Conservation (phyloP, 2,329 filamentous ascomycete genomes). For the Mariannaea elegans region DNA sequence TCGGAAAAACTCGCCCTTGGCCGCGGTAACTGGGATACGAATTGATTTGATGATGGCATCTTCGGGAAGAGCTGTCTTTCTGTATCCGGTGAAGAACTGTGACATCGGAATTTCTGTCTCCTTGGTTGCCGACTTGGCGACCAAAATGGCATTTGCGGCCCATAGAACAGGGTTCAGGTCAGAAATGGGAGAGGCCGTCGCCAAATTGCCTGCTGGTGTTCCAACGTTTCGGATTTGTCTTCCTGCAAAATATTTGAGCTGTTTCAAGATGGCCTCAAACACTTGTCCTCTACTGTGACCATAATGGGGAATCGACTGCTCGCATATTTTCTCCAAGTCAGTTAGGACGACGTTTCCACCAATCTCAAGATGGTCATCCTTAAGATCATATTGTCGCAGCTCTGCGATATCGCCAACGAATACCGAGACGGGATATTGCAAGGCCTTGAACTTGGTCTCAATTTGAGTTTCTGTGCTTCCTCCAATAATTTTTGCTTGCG, state of each 20-base stretch:
- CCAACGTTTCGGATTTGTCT: slow-evolving; percentile 98
- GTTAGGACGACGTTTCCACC: slow-evolving; percentile 94
- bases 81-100: slow-evolving; percentile 91
- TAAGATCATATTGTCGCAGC: slow-evolving; percentile 81
- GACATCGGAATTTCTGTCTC: slow-evolving; percentile 91
- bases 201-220: slow-evolving; percentile 92
- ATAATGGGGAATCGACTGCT: slow-evolving; percentile 81
- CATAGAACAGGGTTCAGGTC: slow-evolving; percentile 96
- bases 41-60: slow-evolving; percentile 89
- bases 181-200: slow-evolving; percentile 94
- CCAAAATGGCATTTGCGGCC: slow-evolving; percentile 81
- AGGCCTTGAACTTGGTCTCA: slow-evolving; percentile 96
- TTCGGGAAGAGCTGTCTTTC: slow-evolving; percentile 80
- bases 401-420: slow-evolving; percentile 95
- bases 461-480: slow-evolving; percentile 98
- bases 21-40: slow-evolving; percentile 79
- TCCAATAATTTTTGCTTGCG: slow-evolving; percentile 91
- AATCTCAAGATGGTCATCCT: slow-evolving; percentile 85
- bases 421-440: slow-evolving; percentile 89
- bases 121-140: slow-evolving; percentile 79
- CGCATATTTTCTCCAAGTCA: slow-evolving; percentile 86
- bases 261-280: slow-evolving; percentile 91
- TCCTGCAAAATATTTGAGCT: slow-evolving; percentile 93
- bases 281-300: slow-evolving; percentile 77
- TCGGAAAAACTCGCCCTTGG: slow-evolving; percentile 83